Evolutionary conservation across 2,329 filamentous ascomycete species (phyloP).

Genomic region (Trichoderma koningii): DNA sequence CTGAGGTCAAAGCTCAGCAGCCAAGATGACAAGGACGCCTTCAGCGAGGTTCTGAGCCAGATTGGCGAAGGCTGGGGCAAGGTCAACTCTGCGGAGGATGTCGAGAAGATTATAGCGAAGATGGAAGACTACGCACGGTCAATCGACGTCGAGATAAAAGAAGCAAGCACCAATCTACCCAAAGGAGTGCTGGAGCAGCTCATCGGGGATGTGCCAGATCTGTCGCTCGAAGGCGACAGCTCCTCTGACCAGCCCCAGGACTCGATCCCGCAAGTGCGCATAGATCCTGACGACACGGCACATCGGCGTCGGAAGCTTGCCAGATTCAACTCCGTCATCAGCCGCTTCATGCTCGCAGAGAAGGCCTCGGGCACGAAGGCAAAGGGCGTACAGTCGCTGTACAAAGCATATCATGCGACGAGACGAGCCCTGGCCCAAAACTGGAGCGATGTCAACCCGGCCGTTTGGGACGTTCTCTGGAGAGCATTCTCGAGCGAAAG

Average conservation of each 20-base stretch:
- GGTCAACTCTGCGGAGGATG: conserved; percentile 39
- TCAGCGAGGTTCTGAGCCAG: conserved; percentile 41
- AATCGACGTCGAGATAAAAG: conserved; percentile 42
- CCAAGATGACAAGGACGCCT: conserved; percentile 40
- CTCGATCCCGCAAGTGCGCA: conserved; percentile 37
- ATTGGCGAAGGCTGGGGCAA: conserved; percentile 39
- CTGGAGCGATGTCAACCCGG: conserved; percentile 58
- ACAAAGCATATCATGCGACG: conserved; percentile 54
- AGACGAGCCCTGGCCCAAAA: conserved; percentile 47
- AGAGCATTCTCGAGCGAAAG: conserved; percentile 57
- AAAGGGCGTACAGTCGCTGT: conserved; percentile 46
- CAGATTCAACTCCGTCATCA: conserved; percentile 41
- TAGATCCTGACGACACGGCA: conserved; percentile 41
- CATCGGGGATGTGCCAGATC: conserved; percentile 35
- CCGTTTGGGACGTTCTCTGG: conserved; percentile 69
- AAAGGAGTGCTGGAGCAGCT: conserved; percentile 40
- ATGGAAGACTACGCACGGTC: conserved; percentile 42
- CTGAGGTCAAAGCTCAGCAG: conserved; percentile 44
- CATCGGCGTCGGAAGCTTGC: conserved; percentile 45
- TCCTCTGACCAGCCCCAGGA: neutral
- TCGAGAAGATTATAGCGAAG: conserved; percentile 41
- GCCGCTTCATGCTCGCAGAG: conserved; percentile 35
- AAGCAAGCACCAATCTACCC: conserved; percentile 38
- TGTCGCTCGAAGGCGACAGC: conserved; percentile 32
- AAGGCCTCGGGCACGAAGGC: conserved; percentile 36